Percentiles rank a stretch among this genome's conserved stretches.
Conservation (phyloP, 345 rosid genomes). For the Populus nigra region DNA sequence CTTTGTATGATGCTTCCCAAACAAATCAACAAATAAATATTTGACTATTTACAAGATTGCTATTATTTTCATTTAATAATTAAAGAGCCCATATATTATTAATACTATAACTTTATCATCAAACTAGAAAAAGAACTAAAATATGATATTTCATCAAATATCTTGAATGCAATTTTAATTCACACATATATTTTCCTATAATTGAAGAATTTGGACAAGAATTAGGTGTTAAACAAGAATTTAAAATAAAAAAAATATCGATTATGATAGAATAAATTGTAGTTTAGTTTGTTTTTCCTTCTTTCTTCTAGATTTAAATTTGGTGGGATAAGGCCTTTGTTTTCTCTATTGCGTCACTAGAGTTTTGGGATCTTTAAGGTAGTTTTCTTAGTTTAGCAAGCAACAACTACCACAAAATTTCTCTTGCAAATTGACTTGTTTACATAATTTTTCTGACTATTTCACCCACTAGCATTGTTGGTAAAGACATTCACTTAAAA, state of each 20-base stretch:
- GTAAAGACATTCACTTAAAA: conserved; percentile 59
- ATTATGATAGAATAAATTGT: conserved; percentile 36
- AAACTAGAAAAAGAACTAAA: no score
- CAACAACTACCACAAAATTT: conserved; percentile 63
- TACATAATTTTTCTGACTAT: conserved; percentile 80
- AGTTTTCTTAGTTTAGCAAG: conserved; percentile 38
- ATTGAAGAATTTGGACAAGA: no score
- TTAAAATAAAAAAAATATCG: not conserved
- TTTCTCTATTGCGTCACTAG: conserved; percentile 49
- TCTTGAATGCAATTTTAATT: no score
- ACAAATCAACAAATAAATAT: no score
- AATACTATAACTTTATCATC: no score
- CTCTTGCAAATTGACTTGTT: conserved; percentile 78
- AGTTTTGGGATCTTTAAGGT: conserved; percentile 61
- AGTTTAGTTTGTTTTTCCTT: conserved; percentile 67
- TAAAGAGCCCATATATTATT: no score
- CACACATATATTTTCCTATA: no score
- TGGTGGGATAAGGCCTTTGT: conserved; percentile 35
- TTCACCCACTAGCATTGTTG: conserved; percentile 94
- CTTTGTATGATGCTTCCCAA: no score
- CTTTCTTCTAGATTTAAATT: conserved; percentile 65
- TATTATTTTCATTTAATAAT: no score
- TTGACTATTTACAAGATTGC: no score
- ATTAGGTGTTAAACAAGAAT: no score
- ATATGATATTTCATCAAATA: no score